Evolutionary conservation across 768 basidiomycete genomes (phyloP).

Genomic region (Rhizopogon vinicolor): DNA sequence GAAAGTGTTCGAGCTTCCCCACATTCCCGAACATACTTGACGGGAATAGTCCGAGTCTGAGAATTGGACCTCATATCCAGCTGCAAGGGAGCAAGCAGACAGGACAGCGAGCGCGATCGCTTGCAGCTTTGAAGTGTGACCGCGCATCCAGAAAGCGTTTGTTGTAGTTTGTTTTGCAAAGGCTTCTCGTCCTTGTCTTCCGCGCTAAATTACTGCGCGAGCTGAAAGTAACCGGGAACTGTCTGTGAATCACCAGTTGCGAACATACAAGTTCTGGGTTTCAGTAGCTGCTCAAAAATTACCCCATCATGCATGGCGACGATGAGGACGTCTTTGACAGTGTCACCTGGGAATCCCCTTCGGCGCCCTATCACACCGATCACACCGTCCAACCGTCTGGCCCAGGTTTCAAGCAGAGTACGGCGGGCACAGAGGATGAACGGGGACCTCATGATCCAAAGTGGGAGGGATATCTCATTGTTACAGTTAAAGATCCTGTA

Average conservation of each 20-base stretch:
- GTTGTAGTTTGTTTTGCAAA: constrained; percentile 21
- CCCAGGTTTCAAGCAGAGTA: constrained; percentile 82
- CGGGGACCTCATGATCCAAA: constrained; percentile 72
- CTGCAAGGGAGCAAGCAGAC: constrained; percentile 29
- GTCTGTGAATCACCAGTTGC: background rate
- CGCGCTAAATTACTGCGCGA: background rate
- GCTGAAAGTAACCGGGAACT: background rate
- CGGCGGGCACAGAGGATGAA: constrained; percentile 62
- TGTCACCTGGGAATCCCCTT: constrained; percentile 84
- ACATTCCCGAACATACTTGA: constrained; percentile 97
- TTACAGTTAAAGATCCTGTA: constrained; percentile 84
- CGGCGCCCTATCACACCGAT: constrained; percentile 48
- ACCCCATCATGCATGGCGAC: constrained; percentile 65
- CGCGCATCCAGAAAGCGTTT: constrained; percentile 23
- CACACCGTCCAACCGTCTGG: constrained; percentile 39
- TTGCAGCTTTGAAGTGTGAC: constrained; percentile 11
- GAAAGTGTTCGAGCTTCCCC: constrained; percentile 70
- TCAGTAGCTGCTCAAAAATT: background rate
- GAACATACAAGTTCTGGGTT: background rate
- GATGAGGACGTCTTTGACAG: constrained; percentile 91
- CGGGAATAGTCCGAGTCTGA: constrained; percentile 76
- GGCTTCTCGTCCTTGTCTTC: constrained; percentile 5
- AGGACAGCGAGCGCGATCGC: constrained; percentile 17
- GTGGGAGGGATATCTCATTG: constrained; percentile 86
- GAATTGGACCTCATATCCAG: constrained; percentile 62